A percentile compares a stretch with the other conserved stretches of the same genome.
Evolutionary conservation across 164 flowering plant genomes (phyloP).

Genomic region (Kingdonia uniflora): DNA sequence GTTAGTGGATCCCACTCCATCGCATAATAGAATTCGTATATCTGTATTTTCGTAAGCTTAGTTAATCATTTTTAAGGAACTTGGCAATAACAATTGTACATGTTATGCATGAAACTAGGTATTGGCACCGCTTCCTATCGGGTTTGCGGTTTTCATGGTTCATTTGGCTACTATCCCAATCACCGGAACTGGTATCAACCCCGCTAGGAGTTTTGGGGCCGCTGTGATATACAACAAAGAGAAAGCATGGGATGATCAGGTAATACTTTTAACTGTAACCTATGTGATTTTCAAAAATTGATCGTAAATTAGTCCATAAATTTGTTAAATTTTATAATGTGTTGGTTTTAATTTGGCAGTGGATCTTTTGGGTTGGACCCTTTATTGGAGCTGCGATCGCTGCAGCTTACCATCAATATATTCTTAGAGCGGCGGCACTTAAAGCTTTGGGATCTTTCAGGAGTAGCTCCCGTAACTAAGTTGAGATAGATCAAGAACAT

Average conservation of each 20-base stretch:
- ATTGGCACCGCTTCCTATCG: constrained; percentile 94
- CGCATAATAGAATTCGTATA: too few species aligned
- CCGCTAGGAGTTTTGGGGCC: constrained; percentile 91
- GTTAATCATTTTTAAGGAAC: too few species aligned
- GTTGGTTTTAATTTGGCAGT: constrained; percentile 43
- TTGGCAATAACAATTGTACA: too few species aligned
- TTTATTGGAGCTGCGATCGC: constrained; percentile 81
- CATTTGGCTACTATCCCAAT: constrained; percentile 88
- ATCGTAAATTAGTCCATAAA: too few species aligned
- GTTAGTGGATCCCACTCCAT: too few species aligned
- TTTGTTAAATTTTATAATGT: not conserved
- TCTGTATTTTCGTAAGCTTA: too few species aligned
- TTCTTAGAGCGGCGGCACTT: constrained; percentile 77
- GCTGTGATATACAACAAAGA: constrained; percentile 78
- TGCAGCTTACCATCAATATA: constrained; percentile 69
- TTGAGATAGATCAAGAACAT: too few species aligned
- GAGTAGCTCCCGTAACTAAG: constrained; percentile 31
- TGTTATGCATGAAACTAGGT: constrained; percentile 29
- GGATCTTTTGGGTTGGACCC: constrained; percentile 99
- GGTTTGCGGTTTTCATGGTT: constrained; percentile 95
- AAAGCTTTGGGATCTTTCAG: constrained; percentile 92
- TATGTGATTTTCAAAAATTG: not conserved
- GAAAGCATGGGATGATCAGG: constrained; percentile 90
- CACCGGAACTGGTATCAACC: constrained; percentile 93
- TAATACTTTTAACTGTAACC: not conserved